Evolutionary conservation across 1,139 yeast species (phyloP).

Genomic region (Scheffersomyces cryptocercus): DNA sequence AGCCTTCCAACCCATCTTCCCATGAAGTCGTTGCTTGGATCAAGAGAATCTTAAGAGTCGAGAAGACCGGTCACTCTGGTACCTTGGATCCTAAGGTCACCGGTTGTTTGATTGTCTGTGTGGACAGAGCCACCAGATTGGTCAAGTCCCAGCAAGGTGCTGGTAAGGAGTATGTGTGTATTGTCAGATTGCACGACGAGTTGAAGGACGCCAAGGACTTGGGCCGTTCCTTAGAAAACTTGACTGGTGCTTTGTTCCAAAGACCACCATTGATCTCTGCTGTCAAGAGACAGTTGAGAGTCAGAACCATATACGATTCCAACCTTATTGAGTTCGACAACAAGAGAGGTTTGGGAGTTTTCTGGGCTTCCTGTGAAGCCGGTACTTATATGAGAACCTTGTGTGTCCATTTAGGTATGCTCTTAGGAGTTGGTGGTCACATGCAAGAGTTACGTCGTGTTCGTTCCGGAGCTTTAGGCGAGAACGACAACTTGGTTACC

Average conservation of each 20-base stretch:
- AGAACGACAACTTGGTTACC: conserved; percentile 89
- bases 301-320: conserved; percentile 95
- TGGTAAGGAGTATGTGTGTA: conserved; percentile 98
- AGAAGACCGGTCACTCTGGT: conserved; percentile 98
- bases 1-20: conserved; percentile 96
- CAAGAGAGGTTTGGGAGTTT: conserved; percentile 94
- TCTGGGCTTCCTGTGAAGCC: conserved; percentile 99
- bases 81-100: conserved; percentile 99
- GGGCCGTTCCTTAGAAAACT: conserved; percentile 84
- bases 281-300: conserved; percentile 98
- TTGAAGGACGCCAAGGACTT: conserved; percentile 88
- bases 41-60: conserved; percentile 90
- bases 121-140: conserved; percentile 96
- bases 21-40: conserved; percentile 99
- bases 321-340: conserved; percentile 94
- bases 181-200: conserved; percentile 92
- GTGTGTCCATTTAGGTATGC: conserved; percentile 98
- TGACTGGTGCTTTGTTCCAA: conserved; percentile 98
- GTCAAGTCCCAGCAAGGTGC: conserved; percentile 99
- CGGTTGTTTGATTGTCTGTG: conserved; percentile 95
- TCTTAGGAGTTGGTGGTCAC: conserved; percentile 98
- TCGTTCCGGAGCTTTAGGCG: conserved; percentile 94
- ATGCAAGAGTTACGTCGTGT: conserved; percentile 99
- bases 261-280: conserved; percentile 99
- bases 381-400: conserved; percentile 99